Percentiles rank a stretch among this genome's conserved stretches.
These are phyloP conservation scores for Hypoxylon trugodes DNA, from an alignment of 495 filamentous ascomycete genomes.

Conservation along the genomic window DNA sequence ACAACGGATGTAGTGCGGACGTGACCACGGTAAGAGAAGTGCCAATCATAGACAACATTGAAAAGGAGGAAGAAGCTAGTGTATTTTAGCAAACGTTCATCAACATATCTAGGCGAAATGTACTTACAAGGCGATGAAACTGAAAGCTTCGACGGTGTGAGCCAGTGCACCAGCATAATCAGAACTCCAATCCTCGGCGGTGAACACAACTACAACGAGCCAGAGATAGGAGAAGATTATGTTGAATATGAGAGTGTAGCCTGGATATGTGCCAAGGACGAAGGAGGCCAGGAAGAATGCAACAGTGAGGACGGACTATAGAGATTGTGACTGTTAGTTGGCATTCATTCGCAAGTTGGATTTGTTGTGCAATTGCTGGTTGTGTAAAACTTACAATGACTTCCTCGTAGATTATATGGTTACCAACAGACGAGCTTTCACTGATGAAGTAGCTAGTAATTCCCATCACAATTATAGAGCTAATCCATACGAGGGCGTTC, in stretches of 20 bases:
- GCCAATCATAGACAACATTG: slow-evolving; percentile 62
- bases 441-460: slow-evolving; percentile 64
- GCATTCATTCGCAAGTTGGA: background rate
- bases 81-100: slow-evolving; percentile 41
- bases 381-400: slow-evolving; percentile 61
- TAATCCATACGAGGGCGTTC: slow-evolving; percentile 58
- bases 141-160: slow-evolving; percentile 65
- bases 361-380: background rate
- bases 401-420: slow-evolving; percentile 62
- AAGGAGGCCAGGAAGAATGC: slow-evolving; percentile 67
- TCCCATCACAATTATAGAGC: slow-evolving; percentile 68
- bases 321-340: slow-evolving; percentile 13
- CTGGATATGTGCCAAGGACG: slow-evolving; percentile 60
- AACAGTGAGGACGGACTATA: slow-evolving; percentile 62
- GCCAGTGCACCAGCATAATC: slow-evolving; percentile 50
- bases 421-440: slow-evolving; percentile 42
- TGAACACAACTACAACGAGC: slow-evolving; percentile 68
- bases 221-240: slow-evolving; percentile 71
- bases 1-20: slow-evolving; percentile 29
- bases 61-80: slow-evolving; percentile 62
- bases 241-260: slow-evolving; percentile 62
- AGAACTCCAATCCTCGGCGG: slow-evolving; percentile 62
- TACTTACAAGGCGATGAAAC: slow-evolving; percentile 69
- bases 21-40: slow-evolving; percentile 41
- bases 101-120: background rate